Base-by-base conservation (phyloP, 352 stramenopile species). In the Phytophthora pluvialis region DNA sequence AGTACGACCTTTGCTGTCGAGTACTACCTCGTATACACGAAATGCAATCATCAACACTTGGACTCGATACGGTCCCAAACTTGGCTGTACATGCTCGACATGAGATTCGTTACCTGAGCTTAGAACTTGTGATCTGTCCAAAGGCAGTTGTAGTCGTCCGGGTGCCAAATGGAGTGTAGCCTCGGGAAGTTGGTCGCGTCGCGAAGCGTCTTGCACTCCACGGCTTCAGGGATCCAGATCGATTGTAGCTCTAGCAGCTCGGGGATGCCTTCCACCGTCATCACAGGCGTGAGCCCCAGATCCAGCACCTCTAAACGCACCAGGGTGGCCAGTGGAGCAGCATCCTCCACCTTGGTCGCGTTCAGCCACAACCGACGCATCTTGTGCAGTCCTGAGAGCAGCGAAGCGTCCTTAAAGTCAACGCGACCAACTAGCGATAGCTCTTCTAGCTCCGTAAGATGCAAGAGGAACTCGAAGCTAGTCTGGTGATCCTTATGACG, bases 131-230 rank as follows among this genome's bases (percentile, higher is more conserved):
- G 80, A 59, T 78, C 72, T 44, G 69, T 88, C 78, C 77, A 87
- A 5, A 90, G 72, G 36, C 78, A 90, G 54, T 86, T 90, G 75
- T 83, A 87, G 45, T 78, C 73, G 33, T 90, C 73, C 13, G 78
- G 68, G 39, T 90, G 81, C 81, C 81, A 90, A 55, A 90, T 80
- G 15, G 72, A 54, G 16, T 72, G 70, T 13, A 90, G 70, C 25
- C 60, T 48, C 15, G 77, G 78, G 64, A 87, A 89, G 40, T 67
- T 70, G 28, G 25, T 63, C n/a, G 64, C 12, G 43, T 77, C 63
- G 39, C 83, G 81, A 33, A 90, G 72, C 16, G 62, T 42, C 1
- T 60, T 53, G 60, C 81, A 90, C 39, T 83, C 63, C 0, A 72
- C 67, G 5, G 70, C 60, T 54, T 80, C 64, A 1, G 78, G 78